Evolutionary conservation across 2,329 filamentous ascomycete genomes (phyloP).

Genomic region (Orbilia brochopaga): DNA sequence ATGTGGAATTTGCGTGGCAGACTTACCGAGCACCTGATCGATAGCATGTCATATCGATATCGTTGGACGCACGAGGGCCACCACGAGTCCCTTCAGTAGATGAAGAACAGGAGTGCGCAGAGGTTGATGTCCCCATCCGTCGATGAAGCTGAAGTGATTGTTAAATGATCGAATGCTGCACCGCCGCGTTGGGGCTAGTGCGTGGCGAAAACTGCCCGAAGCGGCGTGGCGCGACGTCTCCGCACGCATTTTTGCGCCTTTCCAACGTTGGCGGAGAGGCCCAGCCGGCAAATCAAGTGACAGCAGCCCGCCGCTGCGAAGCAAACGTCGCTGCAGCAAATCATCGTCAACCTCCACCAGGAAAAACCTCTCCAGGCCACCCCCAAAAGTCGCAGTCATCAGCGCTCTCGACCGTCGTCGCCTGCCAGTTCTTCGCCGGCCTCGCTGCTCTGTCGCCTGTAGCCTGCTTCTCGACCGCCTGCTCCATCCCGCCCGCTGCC

Average conservation of each 20-base stretch:
- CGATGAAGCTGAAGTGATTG: too few species aligned
- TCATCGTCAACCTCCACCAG: conserved; percentile 46
- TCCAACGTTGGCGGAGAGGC: background rate
- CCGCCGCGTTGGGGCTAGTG: too few species aligned
- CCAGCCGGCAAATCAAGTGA: conserved; percentile 45
- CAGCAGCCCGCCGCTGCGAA: conserved; percentile 15
- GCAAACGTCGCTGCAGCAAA: conserved; percentile 42
- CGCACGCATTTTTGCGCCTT: conserved; percentile 8
- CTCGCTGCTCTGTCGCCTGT: conserved; percentile 13
- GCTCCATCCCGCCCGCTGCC: conserved; percentile 32
- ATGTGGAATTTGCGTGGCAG: too few species aligned
- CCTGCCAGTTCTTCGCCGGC: conserved; percentile 11
- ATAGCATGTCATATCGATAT: too few species aligned
- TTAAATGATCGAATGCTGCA: too few species aligned
- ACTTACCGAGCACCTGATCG: too few species aligned
- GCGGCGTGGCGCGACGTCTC: conserved; percentile 3
- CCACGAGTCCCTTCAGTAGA: too few species aligned
- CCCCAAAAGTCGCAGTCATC: conserved; percentile 24
- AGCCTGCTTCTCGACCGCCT: conserved; percentile 24
- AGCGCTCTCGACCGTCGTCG: conserved; percentile 13
- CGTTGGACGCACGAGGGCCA: too few species aligned
- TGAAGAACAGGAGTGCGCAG: too few species aligned
- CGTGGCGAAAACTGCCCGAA: too few species aligned
- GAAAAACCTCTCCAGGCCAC: too few species aligned
- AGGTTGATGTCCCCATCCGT: too few species aligned